These are phyloP conservation scores for Trichoderma simmonsii DNA, from an alignment of 2,329 filamentous ascomycete species.

Conservation along the genomic window DNA sequence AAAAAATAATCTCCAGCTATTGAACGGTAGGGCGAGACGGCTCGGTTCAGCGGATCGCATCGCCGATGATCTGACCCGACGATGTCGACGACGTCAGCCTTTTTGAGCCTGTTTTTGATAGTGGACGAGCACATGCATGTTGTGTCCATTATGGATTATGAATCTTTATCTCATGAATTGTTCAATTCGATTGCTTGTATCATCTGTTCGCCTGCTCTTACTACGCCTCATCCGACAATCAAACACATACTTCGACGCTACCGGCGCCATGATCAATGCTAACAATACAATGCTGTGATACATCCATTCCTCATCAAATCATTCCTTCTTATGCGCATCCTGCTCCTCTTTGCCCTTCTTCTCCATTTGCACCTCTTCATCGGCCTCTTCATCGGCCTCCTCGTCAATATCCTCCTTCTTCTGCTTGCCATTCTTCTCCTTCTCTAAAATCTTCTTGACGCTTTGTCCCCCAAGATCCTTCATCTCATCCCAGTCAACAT, in stretches of 20 bases:
- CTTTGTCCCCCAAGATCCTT: conserved; percentile 69
- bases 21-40: background rate
- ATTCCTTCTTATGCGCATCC: background rate
- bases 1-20: background rate
- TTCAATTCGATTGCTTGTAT: background rate
- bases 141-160: background rate
- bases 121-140: background rate
- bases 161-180: background rate
- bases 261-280: background rate
- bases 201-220: background rate
- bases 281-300: background rate
- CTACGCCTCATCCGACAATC: background rate
- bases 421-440: conserved; percentile 44
- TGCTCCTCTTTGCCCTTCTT: conserved; percentile 33
- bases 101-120: background rate
- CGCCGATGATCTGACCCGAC: conserved; percentile 27
- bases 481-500: conserved; percentile 83
- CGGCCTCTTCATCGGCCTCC: conserved; percentile 31
- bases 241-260: background rate
- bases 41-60: conserved; percentile 7
- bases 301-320: background rate
- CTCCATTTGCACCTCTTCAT: conserved; percentile 37
- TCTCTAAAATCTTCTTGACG: conserved; percentile 54
- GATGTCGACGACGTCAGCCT: background rate
- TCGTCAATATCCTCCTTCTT: conserved; percentile 35